phyloP scores from a whole-genome alignment of 768 basidiomycete genomes.

The Tulasnella calospora region DNA sequence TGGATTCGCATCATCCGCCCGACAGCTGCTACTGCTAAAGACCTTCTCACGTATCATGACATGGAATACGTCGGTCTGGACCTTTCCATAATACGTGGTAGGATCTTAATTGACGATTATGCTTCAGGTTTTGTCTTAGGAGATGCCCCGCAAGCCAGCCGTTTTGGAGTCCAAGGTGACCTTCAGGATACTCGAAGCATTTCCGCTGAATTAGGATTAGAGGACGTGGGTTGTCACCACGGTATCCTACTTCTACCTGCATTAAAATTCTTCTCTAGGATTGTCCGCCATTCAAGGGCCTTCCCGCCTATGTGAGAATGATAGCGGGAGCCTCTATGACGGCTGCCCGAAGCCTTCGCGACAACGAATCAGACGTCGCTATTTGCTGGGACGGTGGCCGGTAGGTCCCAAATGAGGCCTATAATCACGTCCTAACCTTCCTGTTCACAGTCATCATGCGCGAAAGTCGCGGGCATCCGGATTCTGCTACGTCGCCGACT shows the following conservation, averaged over 20 bases:
- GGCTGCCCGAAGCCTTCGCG: constrained; percentile 57
- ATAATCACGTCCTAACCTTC: background rate
- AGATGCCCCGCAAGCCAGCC: background rate
- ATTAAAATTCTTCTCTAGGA: constrained; percentile 50
- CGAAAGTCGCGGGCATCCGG: constrained; percentile 73
- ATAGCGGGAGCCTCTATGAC: constrained; percentile 76
- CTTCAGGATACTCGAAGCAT: constrained; percentile 26
- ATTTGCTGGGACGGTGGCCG: constrained; percentile 92
- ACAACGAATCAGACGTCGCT: constrained; percentile 52
- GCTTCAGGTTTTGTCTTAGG: background rate
- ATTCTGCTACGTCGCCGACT: constrained; percentile 93
- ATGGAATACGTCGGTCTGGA: constrained; percentile 35
- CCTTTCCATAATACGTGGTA: background rate
- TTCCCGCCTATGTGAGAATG: constrained; percentile 62
- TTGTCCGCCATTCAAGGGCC: constrained; percentile 68
- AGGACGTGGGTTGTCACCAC: constrained; percentile 46
- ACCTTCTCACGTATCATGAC: constrained; percentile 39
- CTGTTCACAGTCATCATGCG: constrained; percentile 65
- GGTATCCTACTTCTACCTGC: constrained; percentile 48
- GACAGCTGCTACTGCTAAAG: constrained; percentile 30
- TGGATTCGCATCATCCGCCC: constrained; percentile 32
- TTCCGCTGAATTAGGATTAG: constrained; percentile 50
- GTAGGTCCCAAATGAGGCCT: constrained; percentile 18
- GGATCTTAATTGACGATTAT: background rate
- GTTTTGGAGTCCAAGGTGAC: background rate